A percentile compares a stretch with the other conserved stretches of the same genome.
Conservation (phyloP, 23 red algal species). For the Gracilaria gracilis region DNA sequence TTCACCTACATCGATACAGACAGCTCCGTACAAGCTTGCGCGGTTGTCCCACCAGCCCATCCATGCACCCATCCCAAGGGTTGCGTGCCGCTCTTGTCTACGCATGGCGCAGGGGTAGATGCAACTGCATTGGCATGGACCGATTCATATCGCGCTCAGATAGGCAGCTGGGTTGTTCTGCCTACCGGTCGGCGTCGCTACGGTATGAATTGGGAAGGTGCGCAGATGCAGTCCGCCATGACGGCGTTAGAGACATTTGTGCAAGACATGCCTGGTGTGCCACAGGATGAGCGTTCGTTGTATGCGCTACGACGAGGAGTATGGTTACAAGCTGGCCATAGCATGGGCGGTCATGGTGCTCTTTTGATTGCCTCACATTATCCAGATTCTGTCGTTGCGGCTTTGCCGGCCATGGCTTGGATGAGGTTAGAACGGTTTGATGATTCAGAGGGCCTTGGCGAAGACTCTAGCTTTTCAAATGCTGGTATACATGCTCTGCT, state of each 20-base stretch:
- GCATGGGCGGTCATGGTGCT: slow-evolving; percentile 72
- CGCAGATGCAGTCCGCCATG: slow-evolving; percentile 49
- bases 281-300: slow-evolving; percentile 13
- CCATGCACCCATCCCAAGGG: slow-evolving; percentile 34
- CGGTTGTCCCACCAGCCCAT: slow-evolving; percentile 49
- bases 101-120: slow-evolving; percentile 70
- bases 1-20: slow-evolving; percentile 62
- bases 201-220: slow-evolving; percentile 71
- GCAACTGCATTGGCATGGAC: slow-evolving; percentile 55
- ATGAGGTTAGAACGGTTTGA: slow-evolving; percentile 36
- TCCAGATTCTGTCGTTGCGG: slow-evolving; percentile 49
- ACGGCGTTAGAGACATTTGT: slow-evolving; percentile 25
- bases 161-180: slow-evolving; percentile 60
- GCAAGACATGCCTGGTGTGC: slow-evolving; percentile 46
- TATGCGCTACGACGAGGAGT: slow-evolving; percentile 5
- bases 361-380: slow-evolving; percentile 55
- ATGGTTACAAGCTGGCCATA: slow-evolving; percentile 72
- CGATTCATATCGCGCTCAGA: slow-evolving; percentile 60
- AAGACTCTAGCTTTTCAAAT: slow-evolving; percentile 40
- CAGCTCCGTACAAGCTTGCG: slow-evolving; percentile 46
- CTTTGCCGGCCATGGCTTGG: slow-evolving; percentile 71
- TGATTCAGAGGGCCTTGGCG: not conserved
- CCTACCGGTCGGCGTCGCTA: slow-evolving; percentile 54
- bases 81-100: slow-evolving; percentile 60
- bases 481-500: slow-evolving; percentile 46